Conservation (phyloP, 2,329 filamentous ascomycete genomes). For the Aureobasidium uvarum region DNA sequence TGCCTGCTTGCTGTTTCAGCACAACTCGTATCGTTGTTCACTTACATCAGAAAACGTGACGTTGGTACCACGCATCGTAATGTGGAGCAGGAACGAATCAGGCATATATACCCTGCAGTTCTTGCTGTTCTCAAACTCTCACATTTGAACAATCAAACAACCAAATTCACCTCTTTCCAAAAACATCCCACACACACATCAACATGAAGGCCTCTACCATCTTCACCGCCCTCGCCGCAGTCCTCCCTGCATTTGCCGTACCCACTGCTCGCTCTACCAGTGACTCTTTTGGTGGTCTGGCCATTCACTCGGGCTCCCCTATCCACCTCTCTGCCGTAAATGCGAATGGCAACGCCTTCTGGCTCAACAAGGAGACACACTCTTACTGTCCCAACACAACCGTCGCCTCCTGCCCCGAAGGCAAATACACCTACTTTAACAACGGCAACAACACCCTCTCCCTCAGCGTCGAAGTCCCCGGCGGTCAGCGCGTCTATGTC, state of each 20-base stretch:
- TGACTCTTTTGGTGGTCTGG: constrained; percentile 29
- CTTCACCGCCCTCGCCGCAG: not conserved
- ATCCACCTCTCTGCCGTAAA: constrained; percentile 31
- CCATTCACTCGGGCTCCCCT: constrained; percentile 30
- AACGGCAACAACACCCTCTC: constrained; percentile 28
- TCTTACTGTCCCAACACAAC: constrained; percentile 27
- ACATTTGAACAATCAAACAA: not conserved
- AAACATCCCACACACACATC: not conserved
- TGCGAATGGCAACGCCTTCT: constrained; percentile 25
- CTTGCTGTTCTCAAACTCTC: too few relatives aligned
- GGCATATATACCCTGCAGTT: not conserved
- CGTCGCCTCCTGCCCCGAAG: constrained; percentile 21
- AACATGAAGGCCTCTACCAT: constrained; percentile 19
- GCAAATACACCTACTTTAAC: constrained; percentile 28
- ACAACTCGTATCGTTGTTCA: constrained; percentile 4
- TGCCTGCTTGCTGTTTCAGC: constrained; percentile 13
- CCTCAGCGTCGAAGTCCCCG: constrained; percentile 25
- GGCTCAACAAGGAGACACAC: constrained; percentile 13
- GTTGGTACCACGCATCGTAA: not conserved
- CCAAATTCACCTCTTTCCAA: not conserved
- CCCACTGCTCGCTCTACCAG: not conserved
- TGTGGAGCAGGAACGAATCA: not conserved
- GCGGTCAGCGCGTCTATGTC: constrained; percentile 29
- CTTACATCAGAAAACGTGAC: constrained; percentile 2
- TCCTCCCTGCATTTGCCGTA: constrained; percentile 14